Base-by-base conservation (phyloP, 768 basidiomycete genomes). In the Lactarius evosmus region DNA sequence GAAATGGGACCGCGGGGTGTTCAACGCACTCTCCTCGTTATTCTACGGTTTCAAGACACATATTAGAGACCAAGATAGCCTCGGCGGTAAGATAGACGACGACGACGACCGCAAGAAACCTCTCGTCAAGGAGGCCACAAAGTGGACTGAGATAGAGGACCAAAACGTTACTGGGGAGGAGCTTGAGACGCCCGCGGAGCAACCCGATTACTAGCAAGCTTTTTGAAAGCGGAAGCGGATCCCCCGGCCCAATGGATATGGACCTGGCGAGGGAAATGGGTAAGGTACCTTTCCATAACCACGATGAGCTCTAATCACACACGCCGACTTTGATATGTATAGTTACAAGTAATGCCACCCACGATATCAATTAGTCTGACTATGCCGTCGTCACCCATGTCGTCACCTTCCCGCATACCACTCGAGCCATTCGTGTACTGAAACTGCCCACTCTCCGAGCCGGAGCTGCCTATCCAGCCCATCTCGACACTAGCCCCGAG, bases 71-170 rank as follows among this genome's bases (percentile, higher is more conserved):
- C 81, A 87, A 67, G 87, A 95, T 56, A 95, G 95, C 62, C 85
- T 97, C 58, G 95, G 95, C 67, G 91, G 91, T 70, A 98, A 97
- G 77, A 74, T 93, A n/a, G n/a, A n/a, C 63, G 79, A 78, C 63
- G 86, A 87, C 25, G 88, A 87, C 0, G 91, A 93, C 76, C 92
- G 91, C 82, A 88, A 89, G 84, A 85, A 83, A 8, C 83, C 98
- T 66, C 79, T 91, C 58, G 79, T 97, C 78, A 95, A 95, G 81
- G 93, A 96, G 69, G 85, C 87, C 59, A 87, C 88, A 25, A 91
- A 93, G 61, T 98, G 95, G 95, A 84, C 96, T 60, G 95, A 98
- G 53, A 85, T 89, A 71, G 84, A 93, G 70, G 89, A 88, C 22
- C 77, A 83, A 41, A 78, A 78, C 9, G 95, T 95, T 25, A 81